These are phyloP conservation scores for Neurospora intermedia DNA, from an alignment of 495 filamentous ascomycete species.

Conservation along the genomic window DNA sequence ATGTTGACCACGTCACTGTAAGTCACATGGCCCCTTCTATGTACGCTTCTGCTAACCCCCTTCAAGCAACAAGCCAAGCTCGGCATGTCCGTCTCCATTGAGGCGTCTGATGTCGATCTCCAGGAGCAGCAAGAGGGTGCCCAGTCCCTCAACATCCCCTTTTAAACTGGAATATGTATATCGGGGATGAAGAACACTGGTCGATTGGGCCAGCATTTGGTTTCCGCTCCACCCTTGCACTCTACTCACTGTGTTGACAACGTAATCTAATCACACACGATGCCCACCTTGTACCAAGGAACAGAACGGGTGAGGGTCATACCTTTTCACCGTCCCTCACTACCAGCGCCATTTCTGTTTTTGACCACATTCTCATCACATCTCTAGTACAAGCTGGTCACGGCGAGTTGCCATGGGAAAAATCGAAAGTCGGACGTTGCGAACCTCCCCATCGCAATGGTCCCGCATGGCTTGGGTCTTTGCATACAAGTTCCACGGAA, in stretches of 20 bases:
- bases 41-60: constrained; percentile 10
- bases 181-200: neutral
- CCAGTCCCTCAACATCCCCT: constrained; percentile 44
- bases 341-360: neutral
- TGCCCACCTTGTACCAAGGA: constrained; percentile 1
- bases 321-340: neutral
- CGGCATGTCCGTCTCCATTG: constrained; percentile 88
- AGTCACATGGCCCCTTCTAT: constrained; percentile 18
- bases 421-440: neutral
- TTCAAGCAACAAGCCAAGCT: constrained; percentile 85
- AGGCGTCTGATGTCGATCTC: constrained; percentile 78
- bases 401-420: neutral
- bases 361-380: neutral
- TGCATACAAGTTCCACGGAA: constrained; percentile 4
- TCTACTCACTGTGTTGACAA: constrained; percentile 9
- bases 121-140: constrained; percentile 77
- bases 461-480: constrained; percentile 5
- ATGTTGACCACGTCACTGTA: constrained; percentile 96
- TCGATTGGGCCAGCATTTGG: neutral
- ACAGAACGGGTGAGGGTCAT: neutral
- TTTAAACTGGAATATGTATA: constrained; percentile 28
- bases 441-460: neutral
- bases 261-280: constrained; percentile 17
- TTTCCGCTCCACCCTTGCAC: constrained; percentile 8
- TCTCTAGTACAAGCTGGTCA: neutral